A percentile compares a stretch with the other conserved stretches of the same genome.
Evolutionary conservation across 148 eudicot genomes (phyloP).

Genomic region (Vaccinium corymbosum): DNA sequence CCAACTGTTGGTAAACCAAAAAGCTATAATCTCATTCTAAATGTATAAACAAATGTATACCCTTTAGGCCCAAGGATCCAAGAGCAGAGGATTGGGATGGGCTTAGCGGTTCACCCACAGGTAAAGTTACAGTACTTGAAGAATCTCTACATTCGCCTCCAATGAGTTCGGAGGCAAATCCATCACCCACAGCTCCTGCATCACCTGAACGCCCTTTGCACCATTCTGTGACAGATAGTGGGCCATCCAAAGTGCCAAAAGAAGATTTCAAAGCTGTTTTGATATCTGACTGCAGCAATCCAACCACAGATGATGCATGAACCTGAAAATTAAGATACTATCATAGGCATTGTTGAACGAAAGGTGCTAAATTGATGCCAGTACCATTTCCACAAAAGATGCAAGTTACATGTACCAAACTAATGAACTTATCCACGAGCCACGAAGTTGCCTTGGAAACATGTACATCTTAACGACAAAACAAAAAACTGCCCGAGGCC

Average conservation of each 20-base stretch:
- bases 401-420: background rate
- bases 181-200: constrained; percentile 55
- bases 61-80: constrained; percentile 59
- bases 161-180: constrained; percentile 71
- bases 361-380: background rate
- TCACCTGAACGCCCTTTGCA: constrained; percentile 79
- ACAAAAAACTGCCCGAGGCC: background rate
- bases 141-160: constrained; percentile 78
- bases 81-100: constrained; percentile 63
- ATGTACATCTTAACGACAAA: no score
- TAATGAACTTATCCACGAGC: background rate
- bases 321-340: constrained; percentile 52
- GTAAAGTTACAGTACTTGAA: constrained; percentile 43
- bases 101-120: constrained; percentile 69
- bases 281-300: constrained; percentile 81
- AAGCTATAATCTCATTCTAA: background rate
- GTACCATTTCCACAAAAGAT: background rate
- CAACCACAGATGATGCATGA: constrained; percentile 77
- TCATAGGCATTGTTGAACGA: constrained; percentile 7
- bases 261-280: constrained; percentile 81
- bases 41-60: constrained; percentile 28
- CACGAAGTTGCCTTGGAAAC: background rate
- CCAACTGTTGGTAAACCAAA: constrained; percentile 6
- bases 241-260: constrained; percentile 82
- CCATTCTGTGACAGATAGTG: constrained; percentile 83